Percentiles rank a stretch among this genome's conserved stretches.
phyloP scores from a whole-genome alignment of 306 rosid species.

The Vigna reflexopilosa region DNA sequence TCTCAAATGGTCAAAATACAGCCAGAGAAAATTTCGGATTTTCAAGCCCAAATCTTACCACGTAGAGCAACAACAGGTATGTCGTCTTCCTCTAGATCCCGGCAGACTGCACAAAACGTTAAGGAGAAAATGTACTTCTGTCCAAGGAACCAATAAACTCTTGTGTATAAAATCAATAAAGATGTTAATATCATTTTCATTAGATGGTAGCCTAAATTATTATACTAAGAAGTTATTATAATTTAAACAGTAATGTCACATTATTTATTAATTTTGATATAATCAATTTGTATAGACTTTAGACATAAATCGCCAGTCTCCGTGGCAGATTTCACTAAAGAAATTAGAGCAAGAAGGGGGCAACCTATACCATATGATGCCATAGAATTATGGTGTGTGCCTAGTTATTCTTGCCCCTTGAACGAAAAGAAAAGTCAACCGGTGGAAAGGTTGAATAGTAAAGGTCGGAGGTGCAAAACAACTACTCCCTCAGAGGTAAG shows the following conservation, averaged over 20 bases:
- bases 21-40: not conserved
- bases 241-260: slow-evolving; percentile 1
- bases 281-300: not conserved
- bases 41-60: slow-evolving; percentile 15
- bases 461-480: slow-evolving; percentile 5
- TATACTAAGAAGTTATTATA: not conserved
- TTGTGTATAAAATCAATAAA: not conserved
- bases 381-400: not conserved
- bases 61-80: not conserved
- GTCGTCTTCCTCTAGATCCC: slow-evolving; percentile 7
- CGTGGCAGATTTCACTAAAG: slow-evolving; percentile 11
- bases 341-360: not conserved
- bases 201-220: not conserved
- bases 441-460: slow-evolving; percentile 10
- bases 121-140: not conserved
- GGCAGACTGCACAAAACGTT: not conserved
- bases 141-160: not conserved
- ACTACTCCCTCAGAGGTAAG: slow-evolving; percentile 20
- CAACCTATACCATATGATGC: slow-evolving; percentile 27
- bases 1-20: not conserved
- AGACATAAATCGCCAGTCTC: not conserved
- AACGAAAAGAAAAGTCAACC: slow-evolving; percentile 24
- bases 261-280: not conserved
- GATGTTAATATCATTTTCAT: not conserved
- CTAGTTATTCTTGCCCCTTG: slow-evolving; percentile 11